Percentiles rank a stretch among this genome's conserved stretches.
Conservation (phyloP, 495 filamentous ascomycete species). For the Xylaria castorea region DNA sequence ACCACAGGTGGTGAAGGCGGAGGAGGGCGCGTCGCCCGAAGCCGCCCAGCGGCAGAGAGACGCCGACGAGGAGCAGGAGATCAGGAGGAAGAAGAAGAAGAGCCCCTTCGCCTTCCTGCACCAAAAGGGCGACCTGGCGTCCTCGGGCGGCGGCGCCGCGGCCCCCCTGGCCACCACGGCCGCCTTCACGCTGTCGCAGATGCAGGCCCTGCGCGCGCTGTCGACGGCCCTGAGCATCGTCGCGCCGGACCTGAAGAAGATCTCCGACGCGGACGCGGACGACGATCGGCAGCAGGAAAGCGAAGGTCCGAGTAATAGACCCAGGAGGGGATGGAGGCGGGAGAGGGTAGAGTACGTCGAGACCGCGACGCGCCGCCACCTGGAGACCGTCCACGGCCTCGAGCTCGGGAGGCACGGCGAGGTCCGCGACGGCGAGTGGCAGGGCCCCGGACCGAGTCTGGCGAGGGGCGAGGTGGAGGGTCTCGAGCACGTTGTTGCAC, state of each 20-base stretch:
- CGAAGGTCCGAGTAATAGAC: neutral
- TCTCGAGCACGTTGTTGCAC: constrained; percentile 53
- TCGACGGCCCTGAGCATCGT: constrained; percentile 68
- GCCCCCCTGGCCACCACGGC: constrained; percentile 74
- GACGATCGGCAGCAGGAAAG: constrained; percentile 42
- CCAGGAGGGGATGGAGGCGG: constrained; percentile 54
- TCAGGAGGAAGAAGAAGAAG: constrained; percentile 17
- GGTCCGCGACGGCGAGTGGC: constrained; percentile 64
- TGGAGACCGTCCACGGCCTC: constrained; percentile 61
- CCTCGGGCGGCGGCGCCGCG: constrained; percentile 49
- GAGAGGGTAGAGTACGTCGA: constrained; percentile 80
- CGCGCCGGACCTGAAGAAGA: constrained; percentile 58
- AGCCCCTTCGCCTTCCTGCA: constrained; percentile 60
- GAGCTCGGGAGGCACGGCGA: constrained; percentile 63
- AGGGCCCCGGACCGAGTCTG: constrained; percentile 50
- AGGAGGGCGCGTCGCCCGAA: constrained; percentile 33
- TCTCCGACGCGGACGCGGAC: constrained; percentile 35
- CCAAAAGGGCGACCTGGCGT: constrained; percentile 48
- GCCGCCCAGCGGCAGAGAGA: constrained; percentile 34
- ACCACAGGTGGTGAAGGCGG: constrained; percentile 34
- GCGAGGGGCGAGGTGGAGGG: constrained; percentile 58
- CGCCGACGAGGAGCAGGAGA: constrained; percentile 29
- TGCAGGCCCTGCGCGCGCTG: constrained; percentile 75
- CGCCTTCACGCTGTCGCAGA: constrained; percentile 79
- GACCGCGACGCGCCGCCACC: constrained; percentile 63